These are phyloP conservation scores for Aciculosporium take DNA, from an alignment of 2,329 filamentous ascomycete genomes.

Conservation along the genomic window DNA sequence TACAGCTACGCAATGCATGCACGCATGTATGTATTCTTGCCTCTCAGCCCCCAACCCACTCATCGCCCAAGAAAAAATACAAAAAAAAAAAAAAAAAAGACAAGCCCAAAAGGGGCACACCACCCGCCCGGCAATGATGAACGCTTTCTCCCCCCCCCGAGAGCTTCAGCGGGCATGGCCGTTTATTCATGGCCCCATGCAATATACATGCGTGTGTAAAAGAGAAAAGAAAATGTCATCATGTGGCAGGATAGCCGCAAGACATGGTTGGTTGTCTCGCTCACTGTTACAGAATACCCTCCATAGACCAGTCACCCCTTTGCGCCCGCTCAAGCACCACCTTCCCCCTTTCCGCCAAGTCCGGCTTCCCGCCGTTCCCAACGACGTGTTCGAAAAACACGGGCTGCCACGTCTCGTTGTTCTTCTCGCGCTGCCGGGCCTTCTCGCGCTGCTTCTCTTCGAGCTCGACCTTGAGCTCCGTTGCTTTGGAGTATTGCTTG, in stretches of 20 bases:
- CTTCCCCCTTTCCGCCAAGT: slow-evolving; percentile 39
- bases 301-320: slow-evolving; percentile 36
- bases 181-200: background rate
- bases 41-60: too few species aligned
- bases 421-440: slow-evolving; percentile 62
- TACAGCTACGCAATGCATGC: too few species aligned
- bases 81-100: background rate
- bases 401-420: slow-evolving; percentile 62
- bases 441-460: slow-evolving; percentile 82
- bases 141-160: too few species aligned
- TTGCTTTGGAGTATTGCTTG: slow-evolving; percentile 76
- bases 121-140: too few species aligned
- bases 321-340: slow-evolving; percentile 38
- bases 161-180: too few species aligned
- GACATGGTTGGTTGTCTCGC: too few species aligned
- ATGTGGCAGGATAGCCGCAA: too few species aligned
- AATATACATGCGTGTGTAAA: background rate
- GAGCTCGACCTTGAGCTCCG: slow-evolving; percentile 74
- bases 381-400: slow-evolving; percentile 62
- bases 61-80: background rate
- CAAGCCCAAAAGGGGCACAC: background rate
- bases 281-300: slow-evolving; percentile 25
- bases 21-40: too few species aligned
- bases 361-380: slow-evolving; percentile 40
- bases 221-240: background rate